Percentiles rank a stretch among this genome's conserved stretches.
Conservation (phyloP, 1,284 basidiomycete species). For the Ganoderma sinense region DNA sequence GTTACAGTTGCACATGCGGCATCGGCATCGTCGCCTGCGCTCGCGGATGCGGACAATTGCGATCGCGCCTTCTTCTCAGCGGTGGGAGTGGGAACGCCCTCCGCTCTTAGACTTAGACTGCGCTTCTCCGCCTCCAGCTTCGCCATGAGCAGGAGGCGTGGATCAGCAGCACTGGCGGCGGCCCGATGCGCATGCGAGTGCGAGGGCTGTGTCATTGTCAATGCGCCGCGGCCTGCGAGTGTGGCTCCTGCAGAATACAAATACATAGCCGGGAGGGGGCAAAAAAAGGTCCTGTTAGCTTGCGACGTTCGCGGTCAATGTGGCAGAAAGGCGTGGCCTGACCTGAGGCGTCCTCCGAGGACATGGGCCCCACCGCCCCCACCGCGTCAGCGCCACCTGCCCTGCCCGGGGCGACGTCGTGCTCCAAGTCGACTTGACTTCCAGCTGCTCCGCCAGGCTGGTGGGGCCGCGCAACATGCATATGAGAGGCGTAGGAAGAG, state of each 20-base stretch:
- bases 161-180: constrained; percentile 19
- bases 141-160: constrained; percentile 50
- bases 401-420: not conserved
- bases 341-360: constrained; percentile 21
- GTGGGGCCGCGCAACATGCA: constrained; percentile 7
- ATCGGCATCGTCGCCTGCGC: constrained; percentile 1
- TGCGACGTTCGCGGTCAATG: constrained; percentile 17
- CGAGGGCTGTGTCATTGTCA: constrained; percentile 7
- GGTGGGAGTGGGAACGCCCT: constrained; percentile 30
- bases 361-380: constrained; percentile 23
- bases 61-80: constrained; percentile 32
- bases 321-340: constrained; percentile 19
- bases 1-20: too few relatives aligned
- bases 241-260: constrained; percentile 8
- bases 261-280: constrained; percentile 5
- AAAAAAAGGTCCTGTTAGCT: constrained; percentile 12
- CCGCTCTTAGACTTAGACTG: too few relatives aligned
- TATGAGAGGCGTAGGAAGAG: too few relatives aligned
- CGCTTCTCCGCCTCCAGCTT: constrained; percentile 56
- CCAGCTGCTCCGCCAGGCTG: constrained; percentile 22
- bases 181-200: too few relatives aligned
- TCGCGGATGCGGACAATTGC: constrained; percentile 20
- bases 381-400: constrained; percentile 22
- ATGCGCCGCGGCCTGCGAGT: too few relatives aligned
- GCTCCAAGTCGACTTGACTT: constrained; percentile 1